These are phyloP conservation scores for Hypoxylon sp. DNA, from an alignment of 2,329 filamentous ascomycete species.

Conservation along the genomic window DNA sequence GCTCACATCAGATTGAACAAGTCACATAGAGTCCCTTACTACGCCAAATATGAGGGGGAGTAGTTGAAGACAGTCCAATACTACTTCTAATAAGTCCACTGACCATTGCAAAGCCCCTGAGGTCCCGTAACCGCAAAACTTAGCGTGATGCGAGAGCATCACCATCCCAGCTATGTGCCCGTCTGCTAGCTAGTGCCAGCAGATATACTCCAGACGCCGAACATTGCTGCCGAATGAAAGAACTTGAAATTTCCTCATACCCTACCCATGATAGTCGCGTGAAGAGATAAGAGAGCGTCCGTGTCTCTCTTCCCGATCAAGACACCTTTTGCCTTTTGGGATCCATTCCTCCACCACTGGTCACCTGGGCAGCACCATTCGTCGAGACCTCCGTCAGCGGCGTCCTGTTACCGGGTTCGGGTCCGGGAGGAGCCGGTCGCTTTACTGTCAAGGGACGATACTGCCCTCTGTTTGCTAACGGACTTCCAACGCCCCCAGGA, in stretches of 20 bases:
- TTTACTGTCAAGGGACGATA: constrained; percentile 73
- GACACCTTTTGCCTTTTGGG: constrained; percentile 65
- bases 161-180: constrained; percentile 2
- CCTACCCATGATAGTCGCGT: constrained; percentile 15
- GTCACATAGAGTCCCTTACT: neutral
- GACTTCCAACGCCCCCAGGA: constrained; percentile 66
- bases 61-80: neutral
- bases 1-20: constrained; percentile 1
- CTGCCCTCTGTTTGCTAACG: constrained; percentile 68
- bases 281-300: neutral
- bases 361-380: constrained; percentile 54
- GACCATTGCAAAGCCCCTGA: neutral
- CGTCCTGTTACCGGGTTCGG: constrained; percentile 52
- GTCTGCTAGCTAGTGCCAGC: constrained; percentile 5
- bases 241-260: constrained; percentile 13
- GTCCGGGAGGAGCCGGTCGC: constrained; percentile 55
- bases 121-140: neutral
- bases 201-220: constrained; percentile 36
- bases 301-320: constrained; percentile 22
- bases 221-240: constrained; percentile 22
- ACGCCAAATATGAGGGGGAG: neutral
- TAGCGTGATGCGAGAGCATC: constrained; percentile 5
- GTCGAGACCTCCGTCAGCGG: constrained; percentile 65
- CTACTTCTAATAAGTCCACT: neutral
- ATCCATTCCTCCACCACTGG: constrained; percentile 55